Evolutionary conservation across 1,284 basidiomycete species (phyloP), one percentile per base, ranked within the genome.

Genomic region (Inonotus obliquus): DNA sequence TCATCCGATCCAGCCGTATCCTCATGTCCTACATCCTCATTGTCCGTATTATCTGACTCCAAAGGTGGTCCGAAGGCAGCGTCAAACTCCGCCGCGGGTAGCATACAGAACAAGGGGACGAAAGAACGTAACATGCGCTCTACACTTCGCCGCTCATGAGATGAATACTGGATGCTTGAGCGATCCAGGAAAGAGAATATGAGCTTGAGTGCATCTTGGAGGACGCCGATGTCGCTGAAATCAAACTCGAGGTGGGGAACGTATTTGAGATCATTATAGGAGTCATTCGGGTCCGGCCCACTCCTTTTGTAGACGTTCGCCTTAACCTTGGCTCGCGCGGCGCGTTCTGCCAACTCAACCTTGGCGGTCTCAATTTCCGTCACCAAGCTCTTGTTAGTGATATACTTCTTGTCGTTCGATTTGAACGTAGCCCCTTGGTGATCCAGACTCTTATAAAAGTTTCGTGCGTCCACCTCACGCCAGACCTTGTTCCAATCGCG

Each of bases 401-500:
- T 91, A 57, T 85, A 86, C 79, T 98, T 98, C 83, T 98, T 98
- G 79, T 99, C 97, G 72, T 92, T 93, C 52, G 83, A 81, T 79
- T 98, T 98, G 86, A 97, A 97, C 65, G 84, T 87, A 70, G 94
- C 91, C 4, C 94, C 95, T 71, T 98, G 96, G 71, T 98, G 94
- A 73, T 99, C 97, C 62, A 98, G 84, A 48, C 91, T 91, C 78
- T 97, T 97, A 84, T 96, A 96, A 73, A 96, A 98, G 78, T 98
- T 98, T 75, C 94, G 93, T 61, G 89, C 89, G 70, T 98, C 96
- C 49, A 98, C 91, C 74, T 98, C 96, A 61, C 95, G 83, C 97
- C 97, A 99, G 23, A 96, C 95, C 65, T 92, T 86, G 76, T 92
- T 94, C 94, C 95, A 99, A 74, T 98, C 96, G 57, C 96, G 83